phyloP scores from a whole-genome alignment of 2,329 filamentous ascomycete genomes.

The Fusarium chaquense region DNA sequence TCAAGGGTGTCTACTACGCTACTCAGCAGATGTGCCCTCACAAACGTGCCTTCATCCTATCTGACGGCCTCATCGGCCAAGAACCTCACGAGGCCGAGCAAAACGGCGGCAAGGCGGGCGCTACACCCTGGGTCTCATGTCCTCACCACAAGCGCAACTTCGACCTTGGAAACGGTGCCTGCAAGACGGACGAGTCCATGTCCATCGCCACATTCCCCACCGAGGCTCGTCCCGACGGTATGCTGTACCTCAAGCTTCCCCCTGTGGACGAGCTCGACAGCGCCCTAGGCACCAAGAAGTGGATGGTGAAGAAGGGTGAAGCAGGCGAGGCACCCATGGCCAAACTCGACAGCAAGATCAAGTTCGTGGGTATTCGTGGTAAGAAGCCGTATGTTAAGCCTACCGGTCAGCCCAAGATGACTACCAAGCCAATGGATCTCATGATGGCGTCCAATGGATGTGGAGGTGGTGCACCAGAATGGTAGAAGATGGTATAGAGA shows the following conservation, averaged over 20 bases:
- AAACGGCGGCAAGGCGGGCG: conserved; percentile 13
- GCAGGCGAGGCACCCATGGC: conserved; percentile 55
- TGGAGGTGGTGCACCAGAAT: conserved; percentile 59
- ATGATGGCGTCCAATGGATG: conserved; percentile 55
- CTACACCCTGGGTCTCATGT: conserved; percentile 82
- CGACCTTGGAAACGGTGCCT: conserved; percentile 77
- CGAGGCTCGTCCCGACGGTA: conserved; percentile 78
- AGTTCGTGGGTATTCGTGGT: conserved; percentile 58
- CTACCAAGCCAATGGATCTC: conserved; percentile 54
- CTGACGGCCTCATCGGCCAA: conserved; percentile 85
- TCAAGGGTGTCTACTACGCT: conserved; percentile 83
- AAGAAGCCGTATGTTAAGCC: conserved; percentile 58
- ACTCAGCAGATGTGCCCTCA: conserved; percentile 96
- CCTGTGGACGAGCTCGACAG: conserved; percentile 84
- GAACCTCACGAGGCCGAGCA: conserved; percentile 54
- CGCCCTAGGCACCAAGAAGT: conserved; percentile 81
- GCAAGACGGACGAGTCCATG: conserved; percentile 78
- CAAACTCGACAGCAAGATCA: conserved; percentile 61
- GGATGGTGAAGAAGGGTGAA: conserved; percentile 82
- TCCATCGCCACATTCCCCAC: conserved; percentile 86
- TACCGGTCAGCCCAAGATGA: conserved; percentile 50
- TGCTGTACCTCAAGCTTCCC: conserved; percentile 84
- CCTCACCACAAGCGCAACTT: conserved; percentile 93
- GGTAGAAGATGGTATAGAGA: conserved; percentile 51
- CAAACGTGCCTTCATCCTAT: conserved; percentile 89